phyloP scores from a whole-genome alignment of 352 stramenopile genomes.

The Pythium graminicola region DNA sequence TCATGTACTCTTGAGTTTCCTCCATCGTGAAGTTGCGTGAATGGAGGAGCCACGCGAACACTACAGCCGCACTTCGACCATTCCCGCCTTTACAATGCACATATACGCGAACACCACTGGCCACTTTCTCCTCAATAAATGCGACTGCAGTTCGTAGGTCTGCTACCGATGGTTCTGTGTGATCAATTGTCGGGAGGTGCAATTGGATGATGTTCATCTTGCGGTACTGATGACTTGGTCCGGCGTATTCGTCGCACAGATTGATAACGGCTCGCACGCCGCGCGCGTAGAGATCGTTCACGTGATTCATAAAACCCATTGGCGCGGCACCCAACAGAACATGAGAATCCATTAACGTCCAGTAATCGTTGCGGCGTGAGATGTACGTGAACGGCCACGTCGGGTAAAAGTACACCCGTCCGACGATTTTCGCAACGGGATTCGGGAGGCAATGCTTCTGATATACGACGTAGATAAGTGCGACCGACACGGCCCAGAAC shows the following conservation, averaged over 20 bases:
- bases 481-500: conserved; percentile 26
- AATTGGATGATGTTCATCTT: conserved; percentile 87
- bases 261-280: conserved; percentile 92
- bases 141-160: conserved; percentile 68
- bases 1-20: conserved; percentile 86
- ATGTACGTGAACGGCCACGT: conserved; percentile 91
- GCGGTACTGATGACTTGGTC: conserved; percentile 83
- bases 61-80: conserved; percentile 88
- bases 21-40: conserved; percentile 61
- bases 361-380: conserved; percentile 84
- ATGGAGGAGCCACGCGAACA: conserved; percentile 88
- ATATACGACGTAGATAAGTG: conserved; percentile 75
- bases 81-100: conserved; percentile 96
- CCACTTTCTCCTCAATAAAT: conserved; percentile 87
- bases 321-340: conserved; percentile 89
- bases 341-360: conserved; percentile 88
- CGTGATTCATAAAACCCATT: conserved; percentile 86
- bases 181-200: conserved; percentile 86
- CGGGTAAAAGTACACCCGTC: conserved; percentile 87
- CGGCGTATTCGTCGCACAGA: conserved; percentile 94
- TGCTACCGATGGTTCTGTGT: conserved; percentile 68
- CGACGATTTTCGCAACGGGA: conserved; percentile 68
- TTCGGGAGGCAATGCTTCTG: conserved; percentile 86
- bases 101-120: conserved; percentile 87
- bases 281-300: conserved; percentile 67